A percentile compares a stretch with the other conserved stretches of the same genome.
Evolutionary conservation across 2,329 filamentous ascomycete genomes (phyloP).

Genomic region (Cladosporium velox): DNA sequence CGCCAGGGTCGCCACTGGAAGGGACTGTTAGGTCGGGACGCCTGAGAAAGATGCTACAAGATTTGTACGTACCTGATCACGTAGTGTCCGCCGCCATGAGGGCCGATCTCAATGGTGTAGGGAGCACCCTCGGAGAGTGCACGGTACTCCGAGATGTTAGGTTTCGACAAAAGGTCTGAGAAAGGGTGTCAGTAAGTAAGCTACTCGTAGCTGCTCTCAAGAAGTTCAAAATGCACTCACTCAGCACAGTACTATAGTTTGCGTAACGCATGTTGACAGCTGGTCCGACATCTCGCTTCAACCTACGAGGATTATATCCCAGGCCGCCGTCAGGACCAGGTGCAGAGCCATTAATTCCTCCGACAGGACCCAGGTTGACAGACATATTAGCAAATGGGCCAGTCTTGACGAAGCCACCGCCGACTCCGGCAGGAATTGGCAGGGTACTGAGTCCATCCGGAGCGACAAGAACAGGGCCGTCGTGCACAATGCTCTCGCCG

Average conservation of each 20-base stretch:
- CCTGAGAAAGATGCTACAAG: too few species aligned
- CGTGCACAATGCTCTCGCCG: conserved; percentile 27
- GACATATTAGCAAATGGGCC: conserved; percentile 53
- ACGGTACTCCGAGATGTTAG: conserved; percentile 16
- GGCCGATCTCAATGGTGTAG: conserved; percentile 19
- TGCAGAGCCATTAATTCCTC: conserved; percentile 25
- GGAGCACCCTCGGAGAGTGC: conserved; percentile 14
- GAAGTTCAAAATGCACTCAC: background rate
- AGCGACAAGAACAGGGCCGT: conserved; percentile 35
- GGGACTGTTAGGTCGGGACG: background rate
- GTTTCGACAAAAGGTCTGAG: conserved; percentile 8
- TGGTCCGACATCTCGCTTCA: conserved; percentile 40
- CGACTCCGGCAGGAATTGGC: conserved; percentile 45
- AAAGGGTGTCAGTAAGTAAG: background rate
- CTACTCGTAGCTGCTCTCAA: too few species aligned
- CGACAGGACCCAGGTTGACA: conserved; percentile 53
- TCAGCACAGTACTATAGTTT: conserved; percentile 24
- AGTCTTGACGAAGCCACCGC: conserved; percentile 55
- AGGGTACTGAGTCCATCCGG: conserved; percentile 49
- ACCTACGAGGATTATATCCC: conserved; percentile 39
- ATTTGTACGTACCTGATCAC: conserved; percentile 33
- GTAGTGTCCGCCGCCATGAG: conserved; percentile 52
- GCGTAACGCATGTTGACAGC: conserved; percentile 25
- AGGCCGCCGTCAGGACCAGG: conserved; percentile 33
- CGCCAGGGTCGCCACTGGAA: conserved; percentile 41